A percentile compares a stretch with the other conserved stretches of the same genome.
These are phyloP conservation scores for Parietaria judaica DNA, from an alignment of 306 rosid genomes.

Conservation along the genomic window DNA sequence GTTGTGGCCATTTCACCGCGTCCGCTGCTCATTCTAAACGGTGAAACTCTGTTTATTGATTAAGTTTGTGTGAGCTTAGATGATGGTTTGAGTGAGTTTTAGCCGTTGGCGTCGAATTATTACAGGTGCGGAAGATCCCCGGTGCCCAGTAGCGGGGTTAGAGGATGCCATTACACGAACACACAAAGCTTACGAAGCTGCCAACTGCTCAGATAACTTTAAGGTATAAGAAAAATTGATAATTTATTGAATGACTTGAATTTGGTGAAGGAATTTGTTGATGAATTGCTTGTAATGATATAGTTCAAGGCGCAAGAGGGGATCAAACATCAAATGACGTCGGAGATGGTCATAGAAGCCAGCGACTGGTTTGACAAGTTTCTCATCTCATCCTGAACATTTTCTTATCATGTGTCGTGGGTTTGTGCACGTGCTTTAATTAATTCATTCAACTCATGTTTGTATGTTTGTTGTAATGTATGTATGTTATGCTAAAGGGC, in stretches of 20 bases:
- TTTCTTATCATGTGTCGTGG: not conserved
- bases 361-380: conserved; percentile 72
- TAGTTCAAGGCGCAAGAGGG: conserved; percentile 56
- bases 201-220: conserved; percentile 35
- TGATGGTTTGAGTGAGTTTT: too few species aligned
- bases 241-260: not conserved
- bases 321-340: conserved; percentile 48
- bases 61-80: not conserved
- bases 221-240: conserved; percentile 33
- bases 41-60: conserved; percentile 25
- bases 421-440: not conserved
- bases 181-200: conserved; percentile 32
- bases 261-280: not conserved
- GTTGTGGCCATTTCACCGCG: conserved; percentile 70
- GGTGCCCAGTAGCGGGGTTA: conserved; percentile 65
- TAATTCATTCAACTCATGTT: not conserved
- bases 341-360: conserved; percentile 52
- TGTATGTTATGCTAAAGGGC: not conserved
- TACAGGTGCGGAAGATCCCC: conserved; percentile 77
- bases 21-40: conserved; percentile 67
- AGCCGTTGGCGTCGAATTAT: conserved; percentile 2
- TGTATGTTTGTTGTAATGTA: not conserved
- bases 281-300: not conserved
- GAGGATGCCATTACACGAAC: conserved; percentile 32
- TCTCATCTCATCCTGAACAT: conserved; percentile 18